These are phyloP conservation scores for Hydrangea macrophylla DNA, from an alignment of 148 eudicot species.

Conservation along the genomic window DNA sequence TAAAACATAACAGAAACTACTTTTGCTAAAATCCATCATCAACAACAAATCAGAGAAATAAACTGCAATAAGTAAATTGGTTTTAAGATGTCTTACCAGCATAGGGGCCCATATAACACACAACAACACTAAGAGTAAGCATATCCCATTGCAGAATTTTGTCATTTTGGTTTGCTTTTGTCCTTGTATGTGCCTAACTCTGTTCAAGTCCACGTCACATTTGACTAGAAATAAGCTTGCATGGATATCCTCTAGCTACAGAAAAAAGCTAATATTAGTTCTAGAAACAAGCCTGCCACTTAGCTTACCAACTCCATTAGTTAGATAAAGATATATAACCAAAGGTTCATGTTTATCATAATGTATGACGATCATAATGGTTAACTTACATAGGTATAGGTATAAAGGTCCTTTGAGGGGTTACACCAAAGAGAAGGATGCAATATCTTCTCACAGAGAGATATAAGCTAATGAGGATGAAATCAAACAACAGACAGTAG, in stretches of 20 bases:
- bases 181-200: conserved; percentile 24
- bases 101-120: conserved; percentile 31
- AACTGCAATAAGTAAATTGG: neutral
- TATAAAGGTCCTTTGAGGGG: too few relatives aligned
- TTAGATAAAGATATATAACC: too few relatives aligned
- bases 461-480: too few relatives aligned
- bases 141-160: conserved; percentile 31
- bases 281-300: neutral
- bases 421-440: too few relatives aligned
- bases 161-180: conserved; percentile 27
- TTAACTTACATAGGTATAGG: too few relatives aligned
- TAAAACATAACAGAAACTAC: too few relatives aligned
- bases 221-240: conserved; percentile 31
- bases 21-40: too few relatives aligned
- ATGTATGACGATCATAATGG: too few relatives aligned
- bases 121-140: conserved; percentile 21
- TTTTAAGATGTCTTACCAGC: conserved; percentile 20
- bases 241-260: conserved; percentile 27
- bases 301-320: neutral
- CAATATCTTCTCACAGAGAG: too few relatives aligned
- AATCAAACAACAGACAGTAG: too few relatives aligned
- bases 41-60: too few relatives aligned
- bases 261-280: conserved; percentile 5
- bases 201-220: conserved; percentile 28
- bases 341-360: too few relatives aligned